Base-by-base conservation (phyloP, 2,329 filamentous ascomycete genomes). In the Botrytis byssoidea region DNA sequence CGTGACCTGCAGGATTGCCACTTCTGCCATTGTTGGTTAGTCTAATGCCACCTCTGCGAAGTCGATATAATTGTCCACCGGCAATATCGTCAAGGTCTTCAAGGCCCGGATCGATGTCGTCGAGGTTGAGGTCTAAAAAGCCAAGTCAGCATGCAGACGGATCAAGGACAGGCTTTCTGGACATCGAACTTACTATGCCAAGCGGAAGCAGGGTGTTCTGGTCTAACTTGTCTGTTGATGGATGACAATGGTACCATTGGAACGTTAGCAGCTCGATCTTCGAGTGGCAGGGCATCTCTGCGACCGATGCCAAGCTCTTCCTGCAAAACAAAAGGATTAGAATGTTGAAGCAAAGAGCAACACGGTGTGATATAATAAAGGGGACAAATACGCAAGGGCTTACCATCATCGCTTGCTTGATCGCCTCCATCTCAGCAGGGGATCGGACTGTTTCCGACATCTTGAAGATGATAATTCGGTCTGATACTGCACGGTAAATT, bases 231-330 rank as follows among this genome's bases (percentile, higher is more conserved):
- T 42, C 51, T 69, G 25, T 8, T 61, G 18, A 46, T 40, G 20
- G 9, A 25, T 40, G 37, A 22, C 48, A 71, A 40, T 57, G 51
- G 46, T 10, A 32, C 40, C n/a, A 64, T 35, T n/a, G 61, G 20
- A 51, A 29, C 16, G 29, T 32, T 51, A 7, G 10, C 51, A 51
- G 69, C 44, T 40, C 44, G 40, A 63, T 80, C 79, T 46, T 77
- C 76, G 22, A 80, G 74, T 40, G 77, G 78, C 18, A 81, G 67
- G 7, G 73, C 74, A 64, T 81, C 77, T 61, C 74, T 77, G 29
- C 80, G 73, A 32, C 70, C 73, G 63, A 78, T 73, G 8, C 80
- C 80, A 48, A 81, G 77, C 71, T 81, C 80, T 70, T 80, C 80
- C 79, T 77, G 65, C 60, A 42, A 29, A n/a, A 65, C 63, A 46